A percentile compares a stretch with the other conserved stretches of the same genome.
These are phyloP conservation scores for Stachybotrys echinatus DNA, from an alignment of 2,329 filamentous ascomycete species.

Conservation along the genomic window DNA sequence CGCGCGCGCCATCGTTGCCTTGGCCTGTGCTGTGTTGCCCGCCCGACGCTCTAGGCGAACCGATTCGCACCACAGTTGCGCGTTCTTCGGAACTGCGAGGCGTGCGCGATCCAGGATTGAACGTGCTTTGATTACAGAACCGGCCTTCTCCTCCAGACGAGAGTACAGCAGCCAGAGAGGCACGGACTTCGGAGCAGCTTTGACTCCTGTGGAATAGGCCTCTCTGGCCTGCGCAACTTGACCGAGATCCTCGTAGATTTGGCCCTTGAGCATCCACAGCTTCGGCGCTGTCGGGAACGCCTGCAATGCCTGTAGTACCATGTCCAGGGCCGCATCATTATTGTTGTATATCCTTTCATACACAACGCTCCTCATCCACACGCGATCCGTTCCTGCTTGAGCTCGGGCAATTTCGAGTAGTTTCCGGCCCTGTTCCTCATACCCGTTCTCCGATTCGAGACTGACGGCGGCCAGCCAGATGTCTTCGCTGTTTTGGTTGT, in stretches of 20 bases:
- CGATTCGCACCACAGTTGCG: slow-evolving; percentile 88
- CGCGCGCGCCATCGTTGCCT: slow-evolving; percentile 87
- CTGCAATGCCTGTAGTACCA: slow-evolving; percentile 81
- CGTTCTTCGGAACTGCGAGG: slow-evolving; percentile 77
- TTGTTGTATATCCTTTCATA: slow-evolving; percentile 85
- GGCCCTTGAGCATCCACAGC: slow-evolving; percentile 98
- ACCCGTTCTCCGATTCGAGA: slow-evolving; percentile 83
- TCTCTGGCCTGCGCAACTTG: slow-evolving; percentile 82
- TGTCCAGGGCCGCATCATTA: slow-evolving; percentile 73
- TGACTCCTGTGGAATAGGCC: slow-evolving; percentile 82
- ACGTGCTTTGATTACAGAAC: slow-evolving; percentile 83
- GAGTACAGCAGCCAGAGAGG: slow-evolving; percentile 87
- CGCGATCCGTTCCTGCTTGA: slow-evolving; percentile 88
- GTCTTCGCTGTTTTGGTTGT: slow-evolving; percentile 95
- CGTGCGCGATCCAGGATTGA: slow-evolving; percentile 89
- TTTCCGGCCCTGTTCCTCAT: slow-evolving; percentile 75
- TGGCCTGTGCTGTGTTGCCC: slow-evolving; percentile 76
- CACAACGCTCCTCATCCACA: slow-evolving; percentile 94
- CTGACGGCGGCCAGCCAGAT: slow-evolving; percentile 97
- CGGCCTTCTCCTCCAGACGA: slow-evolving; percentile 78
- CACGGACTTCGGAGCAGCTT: slow-evolving; percentile 78
- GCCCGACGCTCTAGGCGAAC: slow-evolving; percentile 87
- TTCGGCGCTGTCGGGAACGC: slow-evolving; percentile 82
- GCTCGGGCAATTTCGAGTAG: slow-evolving; percentile 78
- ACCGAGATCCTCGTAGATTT: slow-evolving; percentile 84